Conservation (phyloP, 805 yeast species). For the Metschnikowia peoriensis region DNA sequence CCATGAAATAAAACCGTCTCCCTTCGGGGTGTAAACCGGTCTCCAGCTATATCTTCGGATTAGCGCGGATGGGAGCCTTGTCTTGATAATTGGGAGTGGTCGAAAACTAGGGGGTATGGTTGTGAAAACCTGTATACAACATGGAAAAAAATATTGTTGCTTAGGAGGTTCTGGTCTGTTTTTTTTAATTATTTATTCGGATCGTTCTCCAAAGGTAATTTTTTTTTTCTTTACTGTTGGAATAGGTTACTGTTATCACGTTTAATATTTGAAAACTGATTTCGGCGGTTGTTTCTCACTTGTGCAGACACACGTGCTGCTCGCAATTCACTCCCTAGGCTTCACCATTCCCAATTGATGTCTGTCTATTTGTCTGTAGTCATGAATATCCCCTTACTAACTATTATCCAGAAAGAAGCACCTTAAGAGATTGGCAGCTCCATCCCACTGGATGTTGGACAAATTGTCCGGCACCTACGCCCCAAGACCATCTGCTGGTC, state of each 20-base stretch:
- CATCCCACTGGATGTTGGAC: conserved; percentile 99
- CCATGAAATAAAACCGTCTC: conserved; percentile 11
- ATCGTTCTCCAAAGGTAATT: background rate
- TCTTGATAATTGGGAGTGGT: conserved; percentile 36
- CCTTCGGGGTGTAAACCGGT: conserved; percentile 17
- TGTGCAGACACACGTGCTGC: background rate
- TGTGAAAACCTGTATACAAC: background rate
- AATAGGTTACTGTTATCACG: background rate
- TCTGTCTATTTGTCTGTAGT: conserved; percentile 9
- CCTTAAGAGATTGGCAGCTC: conserved; percentile 99
- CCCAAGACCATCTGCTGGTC: conserved; percentile 99
- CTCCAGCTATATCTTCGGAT: conserved; percentile 22
- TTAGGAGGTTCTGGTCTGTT: background rate
- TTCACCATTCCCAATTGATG: conserved; percentile 3
- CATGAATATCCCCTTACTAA: conserved; percentile 23
- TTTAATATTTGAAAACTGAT: background rate
- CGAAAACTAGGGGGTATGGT: background rate
- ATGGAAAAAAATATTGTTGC: background rate
- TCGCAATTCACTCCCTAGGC: background rate
- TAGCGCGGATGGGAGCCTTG: conserved; percentile 50
- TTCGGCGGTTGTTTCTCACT: background rate
- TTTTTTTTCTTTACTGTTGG: background rate
- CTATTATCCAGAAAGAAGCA: conserved; percentile 79
- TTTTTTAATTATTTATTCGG: background rate
- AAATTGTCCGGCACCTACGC: conserved; percentile 99